Conservation (phyloP, 768 basidiomycete genomes). For the Leccinum longicurvipes region DNA sequence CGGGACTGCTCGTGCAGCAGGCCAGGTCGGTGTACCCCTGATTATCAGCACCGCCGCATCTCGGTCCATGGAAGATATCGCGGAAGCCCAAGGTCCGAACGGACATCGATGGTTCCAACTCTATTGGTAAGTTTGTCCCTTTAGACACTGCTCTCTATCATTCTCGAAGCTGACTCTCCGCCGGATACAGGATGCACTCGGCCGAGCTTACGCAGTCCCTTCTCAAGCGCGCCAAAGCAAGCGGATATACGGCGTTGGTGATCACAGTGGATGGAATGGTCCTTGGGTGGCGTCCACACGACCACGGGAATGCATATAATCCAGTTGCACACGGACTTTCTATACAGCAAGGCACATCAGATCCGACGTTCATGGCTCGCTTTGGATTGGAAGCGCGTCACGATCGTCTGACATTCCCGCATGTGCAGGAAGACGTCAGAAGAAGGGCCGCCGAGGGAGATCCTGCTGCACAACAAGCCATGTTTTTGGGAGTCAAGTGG, state of each 20-base stretch:
- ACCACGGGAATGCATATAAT: constrained; percentile 38
- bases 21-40: constrained; percentile 43
- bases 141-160: not conserved
- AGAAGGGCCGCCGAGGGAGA: constrained; percentile 29
- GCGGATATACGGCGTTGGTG: constrained; percentile 42
- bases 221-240: constrained; percentile 40
- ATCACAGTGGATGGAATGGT: constrained; percentile 44
- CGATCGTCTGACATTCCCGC: constrained; percentile 34
- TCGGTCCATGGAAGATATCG: constrained; percentile 50
- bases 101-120: constrained; percentile 50
- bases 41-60: constrained; percentile 31
- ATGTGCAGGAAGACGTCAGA: constrained; percentile 29
- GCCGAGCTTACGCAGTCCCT: constrained; percentile 39
- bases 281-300: constrained; percentile 45
- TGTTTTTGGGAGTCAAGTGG: constrained; percentile 39
- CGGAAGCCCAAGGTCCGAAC: constrained; percentile 39
- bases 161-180: not conserved
- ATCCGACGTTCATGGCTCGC: constrained; percentile 46
- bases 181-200: constrained; percentile 33
- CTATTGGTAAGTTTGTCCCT: constrained; percentile 34
- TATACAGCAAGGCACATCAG: constrained; percentile 39
- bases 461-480: constrained; percentile 22
- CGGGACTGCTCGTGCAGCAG: constrained; percentile 43
- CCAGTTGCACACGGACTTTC: constrained; percentile 38
- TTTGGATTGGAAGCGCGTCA: constrained; percentile 30